A percentile compares a stretch with the other conserved stretches of the same genome.
Conservation (phyloP, 106 monocot genomes). For the Triglochin maritima region DNA sequence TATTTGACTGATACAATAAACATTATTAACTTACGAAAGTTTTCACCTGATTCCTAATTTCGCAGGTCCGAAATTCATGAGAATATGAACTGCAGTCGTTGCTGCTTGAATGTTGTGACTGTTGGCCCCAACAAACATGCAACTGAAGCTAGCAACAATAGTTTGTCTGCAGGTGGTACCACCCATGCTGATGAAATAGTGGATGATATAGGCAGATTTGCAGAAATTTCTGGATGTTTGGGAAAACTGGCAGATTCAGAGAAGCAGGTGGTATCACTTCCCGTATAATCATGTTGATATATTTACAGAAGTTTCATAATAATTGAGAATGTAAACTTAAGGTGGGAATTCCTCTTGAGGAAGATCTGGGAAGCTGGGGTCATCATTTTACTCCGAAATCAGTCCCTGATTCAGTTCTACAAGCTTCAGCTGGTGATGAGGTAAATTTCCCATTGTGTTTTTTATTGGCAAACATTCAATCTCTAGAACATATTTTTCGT, state of each 20-base stretch:
- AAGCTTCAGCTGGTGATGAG: conserved; percentile 86
- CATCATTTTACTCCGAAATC: conserved; percentile 61
- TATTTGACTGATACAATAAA: no score
- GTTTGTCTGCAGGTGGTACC: conserved; percentile 2
- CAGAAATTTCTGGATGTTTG: conserved; percentile 82
- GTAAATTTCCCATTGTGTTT: conserved; percentile 14
- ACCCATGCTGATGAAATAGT: not conserved
- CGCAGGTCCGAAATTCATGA: conserved; percentile 91
- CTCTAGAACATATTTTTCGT: not conserved
- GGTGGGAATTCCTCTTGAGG: conserved; percentile 89
- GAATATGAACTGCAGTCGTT: conserved; percentile 78
- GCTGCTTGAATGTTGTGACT: conserved; percentile 9
- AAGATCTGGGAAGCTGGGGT: conserved; percentile 85
- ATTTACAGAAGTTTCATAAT: not conserved
- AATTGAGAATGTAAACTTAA: conserved; percentile 9
- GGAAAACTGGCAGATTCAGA: conserved; percentile 43
- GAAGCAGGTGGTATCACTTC: conserved; percentile 41
- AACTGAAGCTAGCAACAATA: not conserved
- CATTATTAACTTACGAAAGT: no score
- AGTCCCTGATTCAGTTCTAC: conserved; percentile 80
- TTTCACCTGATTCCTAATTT: not conserved
- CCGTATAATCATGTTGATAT: not conserved
- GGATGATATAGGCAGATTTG: conserved; percentile 81
- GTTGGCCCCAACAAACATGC: conserved; percentile 1
- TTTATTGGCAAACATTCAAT: not conserved